Base-by-base conservation (phyloP, 352 stramenopile species). In the Pythium vanterpoolii region DNA sequence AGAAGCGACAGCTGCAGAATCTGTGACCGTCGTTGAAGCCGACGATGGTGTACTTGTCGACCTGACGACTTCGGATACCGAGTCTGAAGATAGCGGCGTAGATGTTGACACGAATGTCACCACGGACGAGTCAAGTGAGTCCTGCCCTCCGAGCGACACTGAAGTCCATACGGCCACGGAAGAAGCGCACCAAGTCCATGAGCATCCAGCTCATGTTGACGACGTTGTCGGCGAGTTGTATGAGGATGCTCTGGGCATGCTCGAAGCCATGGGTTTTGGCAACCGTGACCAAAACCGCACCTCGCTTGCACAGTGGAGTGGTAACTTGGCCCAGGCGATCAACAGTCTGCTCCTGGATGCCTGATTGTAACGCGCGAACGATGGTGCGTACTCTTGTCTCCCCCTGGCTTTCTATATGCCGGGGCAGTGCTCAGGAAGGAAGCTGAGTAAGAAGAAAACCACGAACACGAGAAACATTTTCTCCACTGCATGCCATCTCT, bases 181-280 rank as follows among this genome's bases (percentile, higher is more conserved):
- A 18, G 23, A 16, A 3, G n/a, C n/a, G n/a, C n/a, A n/a, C n/a
- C n/a, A n/a, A n/a, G n/a, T n/a, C n/a, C 13, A 46, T 13, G 13
- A 23, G 39, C 18, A 42, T n/a, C n/a, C n/a, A 7, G 31, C 24
- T 27, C 5, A 28, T 11, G 51, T 27, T 2, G 51, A 67, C 3
- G 60, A 64, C 21, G 48, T 64, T 16, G 62, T 69, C 18, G 62
- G 33, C 34, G 60, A 68, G 31, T n/a, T 66, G 13, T 85, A 69
- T 31, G 57, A 74, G 4, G 68, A 87, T 13, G 69, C 76, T 18
- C 50, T 89, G 16, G 56, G 40, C 10, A 43, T 79, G 56, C 62
- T 91, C 7, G 60, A 60, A n/a, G 63, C 69, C 21, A 91, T 91
- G 82, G 82, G 82, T 13, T 91, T 91, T 23, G 44, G 39, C 1